Percentiles rank a stretch among this genome's conserved stretches.
Evolutionary conservation across 176 grass and related monocot species (phyloP).

Genomic region (Eleusine indica): DNA sequence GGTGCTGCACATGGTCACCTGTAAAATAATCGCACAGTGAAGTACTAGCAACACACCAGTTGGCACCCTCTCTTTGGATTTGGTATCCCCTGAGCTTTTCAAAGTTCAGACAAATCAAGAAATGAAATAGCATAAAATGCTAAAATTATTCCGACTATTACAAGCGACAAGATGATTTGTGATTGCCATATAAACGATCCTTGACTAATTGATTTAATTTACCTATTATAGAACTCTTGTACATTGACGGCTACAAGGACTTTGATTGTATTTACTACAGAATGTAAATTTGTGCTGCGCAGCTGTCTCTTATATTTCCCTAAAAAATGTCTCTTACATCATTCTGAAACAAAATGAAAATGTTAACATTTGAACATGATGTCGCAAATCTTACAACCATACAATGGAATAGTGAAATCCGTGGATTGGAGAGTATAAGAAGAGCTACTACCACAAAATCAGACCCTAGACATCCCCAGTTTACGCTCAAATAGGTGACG

Average conservation of each 20-base stretch:
- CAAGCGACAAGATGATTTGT: background rate
- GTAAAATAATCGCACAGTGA: background rate
- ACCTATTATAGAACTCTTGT: background rate
- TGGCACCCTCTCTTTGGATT: conserved; percentile 13
- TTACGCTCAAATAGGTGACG: conserved; percentile 82
- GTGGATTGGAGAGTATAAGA: conserved; percentile 6
- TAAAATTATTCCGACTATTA: background rate
- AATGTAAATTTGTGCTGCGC: background rate
- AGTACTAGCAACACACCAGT: background rate
- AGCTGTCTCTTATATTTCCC: too few relatives aligned
- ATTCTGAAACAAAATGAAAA: conserved; percentile 2
- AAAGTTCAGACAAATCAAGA: background rate
- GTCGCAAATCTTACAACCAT: background rate
- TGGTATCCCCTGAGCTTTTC: background rate
- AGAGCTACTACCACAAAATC: conserved; percentile 19
- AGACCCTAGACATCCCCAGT: conserved; percentile 72
- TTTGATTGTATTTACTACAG: background rate
- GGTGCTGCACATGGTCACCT: conserved; percentile 18
- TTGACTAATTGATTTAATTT: background rate
- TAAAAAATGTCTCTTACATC: conserved; percentile 11
- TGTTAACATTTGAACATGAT: background rate
- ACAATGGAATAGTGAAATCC: background rate
- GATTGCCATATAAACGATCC: background rate
- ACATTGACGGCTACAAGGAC: background rate
- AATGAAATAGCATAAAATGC: background rate